These are phyloP conservation scores for Diutina mesorugosa DNA, from an alignment of 1,139 yeast genomes.

Conservation along the genomic window DNA sequence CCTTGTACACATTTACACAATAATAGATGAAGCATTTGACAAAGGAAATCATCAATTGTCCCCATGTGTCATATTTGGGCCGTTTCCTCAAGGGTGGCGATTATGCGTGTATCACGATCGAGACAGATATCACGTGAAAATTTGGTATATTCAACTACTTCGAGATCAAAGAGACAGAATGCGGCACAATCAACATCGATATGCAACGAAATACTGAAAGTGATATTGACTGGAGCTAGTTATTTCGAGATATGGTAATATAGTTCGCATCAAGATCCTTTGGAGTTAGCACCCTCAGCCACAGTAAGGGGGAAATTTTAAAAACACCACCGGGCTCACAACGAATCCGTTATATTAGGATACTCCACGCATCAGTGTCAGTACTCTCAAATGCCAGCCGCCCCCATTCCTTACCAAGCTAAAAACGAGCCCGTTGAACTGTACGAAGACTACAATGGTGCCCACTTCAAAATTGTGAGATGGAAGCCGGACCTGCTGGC, in stretches of 20 bases:
- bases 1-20: no score
- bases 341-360: not conserved
- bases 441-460: conserved; percentile 20
- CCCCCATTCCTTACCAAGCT: conserved; percentile 19
- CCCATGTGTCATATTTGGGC: no score
- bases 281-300: not conserved
- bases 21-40: no score
- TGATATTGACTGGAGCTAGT: no score
- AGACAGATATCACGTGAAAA: no score
- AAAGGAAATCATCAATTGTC: no score
- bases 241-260: not conserved
- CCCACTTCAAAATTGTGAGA: conserved; percentile 25
- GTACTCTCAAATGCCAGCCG: not conserved
- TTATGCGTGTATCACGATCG: no score
- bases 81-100: no score
- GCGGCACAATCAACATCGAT: no score
- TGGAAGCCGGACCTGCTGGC: conserved; percentile 26
- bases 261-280: not conserved
- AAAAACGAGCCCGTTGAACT: conserved; percentile 18
- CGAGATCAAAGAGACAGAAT: no score
- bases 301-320: not conserved
- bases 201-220: no score
- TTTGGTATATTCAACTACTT: no score
- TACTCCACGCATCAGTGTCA: not conserved
- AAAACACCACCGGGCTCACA: not conserved